phyloP scores from a whole-genome alignment of 495 filamentous ascomycete species.

The Daldinia childiae region DNA sequence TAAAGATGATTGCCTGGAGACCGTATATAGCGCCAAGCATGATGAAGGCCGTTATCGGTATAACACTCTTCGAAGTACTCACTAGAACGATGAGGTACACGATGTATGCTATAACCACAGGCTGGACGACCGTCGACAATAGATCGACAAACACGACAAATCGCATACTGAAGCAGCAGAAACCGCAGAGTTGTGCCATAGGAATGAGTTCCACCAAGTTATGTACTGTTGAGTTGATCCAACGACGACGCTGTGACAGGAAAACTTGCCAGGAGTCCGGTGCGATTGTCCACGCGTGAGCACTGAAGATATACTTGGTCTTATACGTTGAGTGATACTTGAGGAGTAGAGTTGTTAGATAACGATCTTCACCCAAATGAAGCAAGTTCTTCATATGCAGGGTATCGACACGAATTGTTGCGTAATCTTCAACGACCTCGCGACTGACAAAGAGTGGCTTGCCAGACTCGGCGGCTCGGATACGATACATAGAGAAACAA shows the following conservation, averaged over 20 bases:
- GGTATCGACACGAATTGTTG: constrained; percentile 94
- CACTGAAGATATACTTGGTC: constrained; percentile 94
- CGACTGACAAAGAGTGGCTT: constrained; percentile 96
- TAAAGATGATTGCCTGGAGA: constrained; percentile 97
- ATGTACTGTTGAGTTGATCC: constrained; percentile 99
- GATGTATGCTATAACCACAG: constrained; percentile 92
- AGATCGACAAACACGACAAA: constrained; percentile 97
- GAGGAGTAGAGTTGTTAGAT: constrained; percentile 91
- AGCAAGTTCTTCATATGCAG: constrained; percentile 99
- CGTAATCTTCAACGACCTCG: constrained; percentile 85
- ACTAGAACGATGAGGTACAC: constrained; percentile 86
- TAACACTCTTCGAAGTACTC: constrained; percentile 62
- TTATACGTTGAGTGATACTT: constrained; percentile 94
- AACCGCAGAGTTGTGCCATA: constrained; percentile 92
- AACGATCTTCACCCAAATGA: constrained; percentile 94
- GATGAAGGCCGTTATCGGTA: constrained; percentile 87
- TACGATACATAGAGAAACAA: constrained; percentile 98
- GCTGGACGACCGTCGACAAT: constrained; percentile 88
- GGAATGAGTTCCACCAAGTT: constrained; percentile 97
- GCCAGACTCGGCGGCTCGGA: constrained; percentile 90
- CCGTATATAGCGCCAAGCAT: constrained; percentile 95
- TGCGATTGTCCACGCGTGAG: constrained; percentile 95
- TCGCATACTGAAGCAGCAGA: constrained; percentile 99
- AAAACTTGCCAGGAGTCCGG: constrained; percentile 94
- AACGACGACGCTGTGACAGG: constrained; percentile 96